These are phyloP conservation scores for Fomes fomentarius DNA, from an alignment of 1,284 basidiomycete genomes.

Conservation along the genomic window DNA sequence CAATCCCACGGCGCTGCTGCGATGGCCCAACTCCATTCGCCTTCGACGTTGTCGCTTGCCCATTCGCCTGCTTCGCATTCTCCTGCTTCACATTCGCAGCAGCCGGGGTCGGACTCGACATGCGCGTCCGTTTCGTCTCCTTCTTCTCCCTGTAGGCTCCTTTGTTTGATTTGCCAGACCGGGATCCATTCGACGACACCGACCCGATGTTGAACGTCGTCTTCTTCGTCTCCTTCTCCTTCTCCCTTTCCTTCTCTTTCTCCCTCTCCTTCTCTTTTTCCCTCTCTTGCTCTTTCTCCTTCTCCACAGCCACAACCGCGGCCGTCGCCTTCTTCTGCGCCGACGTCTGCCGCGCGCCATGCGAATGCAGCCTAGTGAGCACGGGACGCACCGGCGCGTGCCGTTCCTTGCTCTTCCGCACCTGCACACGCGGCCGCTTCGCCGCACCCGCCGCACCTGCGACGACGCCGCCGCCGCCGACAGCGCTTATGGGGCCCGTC, in stretches of 20 bases:
- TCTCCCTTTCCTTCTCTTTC: too few species aligned
- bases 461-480: neutral
- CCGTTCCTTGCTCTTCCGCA: conserved; percentile 30
- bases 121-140: conserved; percentile 11
- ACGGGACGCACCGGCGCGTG: conserved; percentile 25
- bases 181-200: conserved; percentile 53
- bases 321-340: conserved; percentile 22
- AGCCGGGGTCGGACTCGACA: conserved; percentile 9
- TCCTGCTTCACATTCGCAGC: conserved; percentile 4
- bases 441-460: too few species aligned
- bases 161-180: conserved; percentile 19
- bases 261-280: too few species aligned
- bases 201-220: conserved; percentile 61
- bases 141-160: conserved; percentile 15
- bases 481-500: conserved; percentile 9
- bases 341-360: conserved; percentile 16
- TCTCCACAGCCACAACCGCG: conserved; percentile 20
- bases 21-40: conserved; percentile 15
- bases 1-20: conserved; percentile 31
- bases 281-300: too few species aligned
- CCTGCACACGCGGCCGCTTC: conserved; percentile 13
- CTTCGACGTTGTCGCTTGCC: too few species aligned
- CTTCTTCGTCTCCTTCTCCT: conserved; percentile 39
- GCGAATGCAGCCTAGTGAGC: conserved; percentile 26
- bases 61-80: too few species aligned